Base-by-base conservation (phyloP, 495 filamentous ascomycete genomes). In the Penicillium bialowiezense region DNA sequence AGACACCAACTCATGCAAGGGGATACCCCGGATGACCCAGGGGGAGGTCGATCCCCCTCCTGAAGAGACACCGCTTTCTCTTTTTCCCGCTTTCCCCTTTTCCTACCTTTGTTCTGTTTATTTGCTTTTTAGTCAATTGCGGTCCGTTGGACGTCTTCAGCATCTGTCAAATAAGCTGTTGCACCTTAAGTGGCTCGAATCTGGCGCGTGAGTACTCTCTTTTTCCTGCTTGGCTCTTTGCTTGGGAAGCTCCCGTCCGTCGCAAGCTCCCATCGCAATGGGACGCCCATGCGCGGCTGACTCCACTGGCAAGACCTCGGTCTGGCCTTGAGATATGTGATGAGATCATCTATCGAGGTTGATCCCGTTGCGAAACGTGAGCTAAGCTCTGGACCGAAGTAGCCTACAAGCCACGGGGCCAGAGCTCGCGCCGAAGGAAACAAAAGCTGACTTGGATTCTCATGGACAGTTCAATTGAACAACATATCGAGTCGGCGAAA, bases 71-170 rank as follows among this genome's bases (percentile, higher is more conserved):
- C 52, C 62, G 55, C 52, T 58, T 64, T 62, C 45, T 57, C 53
- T 55, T 55, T 50, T 60, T 59, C 61, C 51, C 52, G 52, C 52
- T 58, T 49, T 64, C 51, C 55, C 52, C 56, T 64, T 61, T 55
- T 49, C 48, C 45, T 42, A 41, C 40, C 51, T 38, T 50, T 52
- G 41, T 47, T 4, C 32, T 7, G 19, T 33, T 39, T 41, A 38
- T 36, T 44, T 57, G 33, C 41, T 48, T 51, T 52, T 39, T 44
- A 5, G 19, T 44, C 29, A 41, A 34, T 36, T 53, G 26, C 39
- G 44, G 43, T 50, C 40, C 40, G 37, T 29, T 32, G 40, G 41
- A 44, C 40, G 41, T 35, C 17, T 17, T 26, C 28, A 41, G 20
- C 19, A 24, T 48, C 36, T 31, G 36, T 21, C 9, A 8, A 46